Conservation (phyloP, 768 basidiomycete species). For the Pleurotus salmoneostramineus region DNA sequence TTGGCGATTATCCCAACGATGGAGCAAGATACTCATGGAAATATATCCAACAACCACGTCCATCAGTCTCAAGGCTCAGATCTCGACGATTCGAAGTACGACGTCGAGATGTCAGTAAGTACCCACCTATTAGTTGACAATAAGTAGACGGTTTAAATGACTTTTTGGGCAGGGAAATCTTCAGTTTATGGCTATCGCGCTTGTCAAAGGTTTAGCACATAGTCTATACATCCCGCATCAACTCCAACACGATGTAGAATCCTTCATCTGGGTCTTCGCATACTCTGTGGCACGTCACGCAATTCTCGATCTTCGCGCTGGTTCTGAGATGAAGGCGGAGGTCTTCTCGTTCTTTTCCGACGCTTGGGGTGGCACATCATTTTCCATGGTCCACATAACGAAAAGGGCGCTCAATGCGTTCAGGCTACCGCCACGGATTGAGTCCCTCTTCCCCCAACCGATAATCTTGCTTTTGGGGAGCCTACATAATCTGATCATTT, state of each 20-base stretch:
- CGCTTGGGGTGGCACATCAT: neutral
- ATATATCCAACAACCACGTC: neutral
- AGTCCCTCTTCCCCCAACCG: neutral
- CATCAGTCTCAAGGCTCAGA: constrained; percentile 2
- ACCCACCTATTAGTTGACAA: neutral
- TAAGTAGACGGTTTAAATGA: neutral
- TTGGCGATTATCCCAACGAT: constrained; percentile 13
- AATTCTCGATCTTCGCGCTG: neutral
- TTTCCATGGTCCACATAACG: neutral
- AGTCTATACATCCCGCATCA: neutral
- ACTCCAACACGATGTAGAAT: constrained; percentile 8
- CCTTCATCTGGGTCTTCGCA: constrained; percentile 7
- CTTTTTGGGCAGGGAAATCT: constrained; percentile 15
- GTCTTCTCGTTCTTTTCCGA: neutral
- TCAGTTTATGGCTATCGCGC: constrained; percentile 18
- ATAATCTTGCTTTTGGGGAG: neutral
- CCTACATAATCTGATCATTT: neutral
- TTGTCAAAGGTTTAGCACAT: constrained; percentile 4
- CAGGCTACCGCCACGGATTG: neutral
- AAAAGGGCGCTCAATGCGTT: neutral
- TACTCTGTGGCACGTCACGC: neutral
- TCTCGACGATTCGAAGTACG: constrained; percentile 8
- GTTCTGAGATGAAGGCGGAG: neutral
- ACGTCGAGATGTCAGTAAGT: constrained; percentile 15
- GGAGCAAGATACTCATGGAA: neutral